Evolutionary conservation across 2,329 filamentous ascomycete species (phyloP).

Genomic region (Fonsecaea multimorphosa): DNA sequence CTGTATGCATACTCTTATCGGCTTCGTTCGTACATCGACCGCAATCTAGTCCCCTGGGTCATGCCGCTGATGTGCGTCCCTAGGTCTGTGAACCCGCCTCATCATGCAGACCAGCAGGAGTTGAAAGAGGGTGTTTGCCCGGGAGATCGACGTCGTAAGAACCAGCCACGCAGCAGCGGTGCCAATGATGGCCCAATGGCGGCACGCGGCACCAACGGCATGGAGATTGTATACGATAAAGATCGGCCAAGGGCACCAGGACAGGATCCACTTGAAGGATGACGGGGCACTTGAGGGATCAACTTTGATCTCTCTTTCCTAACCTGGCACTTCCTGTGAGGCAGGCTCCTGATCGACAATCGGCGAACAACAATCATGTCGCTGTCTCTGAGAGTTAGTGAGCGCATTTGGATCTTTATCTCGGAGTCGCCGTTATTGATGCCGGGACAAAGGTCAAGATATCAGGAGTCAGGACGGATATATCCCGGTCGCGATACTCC

Average conservation of each 20-base stretch:
- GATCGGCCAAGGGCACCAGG: background rate
- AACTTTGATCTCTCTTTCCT: slow-evolving; percentile 27
- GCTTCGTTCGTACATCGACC: background rate
- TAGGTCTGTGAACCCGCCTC: background rate
- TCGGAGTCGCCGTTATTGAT: background rate
- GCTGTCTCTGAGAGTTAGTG: background rate
- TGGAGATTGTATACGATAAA: slow-evolving; percentile 3
- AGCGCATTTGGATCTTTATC: background rate
- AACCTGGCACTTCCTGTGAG: slow-evolving; percentile 7
- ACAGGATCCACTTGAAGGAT: background rate
- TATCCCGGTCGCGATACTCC: slow-evolving; percentile 23
- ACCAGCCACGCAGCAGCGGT: background rate
- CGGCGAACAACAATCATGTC: background rate
- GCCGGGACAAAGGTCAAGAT: slow-evolving; percentile 1
- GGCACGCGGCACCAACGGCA: background rate
- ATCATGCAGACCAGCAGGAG: background rate
- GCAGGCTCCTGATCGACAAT: slow-evolving; percentile 16
- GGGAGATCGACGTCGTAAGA: slow-evolving; percentile 8
- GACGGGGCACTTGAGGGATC: background rate
- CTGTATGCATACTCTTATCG: slow-evolving; percentile 5
- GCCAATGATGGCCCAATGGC: background rate
- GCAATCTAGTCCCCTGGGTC: background rate
- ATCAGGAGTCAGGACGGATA: slow-evolving; percentile 10
- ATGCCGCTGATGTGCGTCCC: slow-evolving; percentile 18
- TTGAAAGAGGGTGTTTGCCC: background rate